Evolutionary conservation across 179 eudicot genomes (phyloP), one percentile per base, ranked within the genome.

Genomic region (Silene coronaria): DNA sequence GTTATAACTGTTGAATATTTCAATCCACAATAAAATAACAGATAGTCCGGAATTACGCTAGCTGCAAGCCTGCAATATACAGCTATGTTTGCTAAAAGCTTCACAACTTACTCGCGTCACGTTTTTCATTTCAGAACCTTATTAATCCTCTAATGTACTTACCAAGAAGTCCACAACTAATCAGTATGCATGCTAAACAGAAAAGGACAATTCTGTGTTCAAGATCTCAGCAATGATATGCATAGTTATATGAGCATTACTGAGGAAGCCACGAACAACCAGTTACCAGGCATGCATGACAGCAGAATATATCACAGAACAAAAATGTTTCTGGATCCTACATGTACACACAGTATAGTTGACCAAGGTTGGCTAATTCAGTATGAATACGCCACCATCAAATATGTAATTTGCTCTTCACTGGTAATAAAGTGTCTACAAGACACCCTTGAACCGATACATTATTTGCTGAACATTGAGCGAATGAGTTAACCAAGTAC

Each of bases 11-110:
- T 19, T 2, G 34, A 23, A 30, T 3, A 46, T 19, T 72, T 7
- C 65, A 71, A 51, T 34, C 19, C 55, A 72, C 60, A 63, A 14
- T 13, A 67, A 27, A 46, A 70, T 71, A 2, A 30, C 17, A 64
- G 58, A 57, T 1, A 69, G 5, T 9, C 46, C 21, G 48, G 28
- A 76, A 30, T 65, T 70, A 61, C 7, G 65, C 27, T 30, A 22
- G 21, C 63, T 28, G 55, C 67, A 59, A 72, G 45, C 46, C 19
- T 22, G 34, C 57, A 63, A 48, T 75, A 71, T 48, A 27, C 64
- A 63, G 24, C 38, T 69, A 61, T 26, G 24, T 70, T 46, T 51
- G 21, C 2, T 11, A 48, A 53, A n/a, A 19, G n/a, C 51, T 34
- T 34, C n/a, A 63, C 13, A 64, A 22, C 3, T 22, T 30, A 68